Evolutionary conservation across 2,329 filamentous ascomycete species (phyloP).

Genomic region (Calonectria naviculata): DNA sequence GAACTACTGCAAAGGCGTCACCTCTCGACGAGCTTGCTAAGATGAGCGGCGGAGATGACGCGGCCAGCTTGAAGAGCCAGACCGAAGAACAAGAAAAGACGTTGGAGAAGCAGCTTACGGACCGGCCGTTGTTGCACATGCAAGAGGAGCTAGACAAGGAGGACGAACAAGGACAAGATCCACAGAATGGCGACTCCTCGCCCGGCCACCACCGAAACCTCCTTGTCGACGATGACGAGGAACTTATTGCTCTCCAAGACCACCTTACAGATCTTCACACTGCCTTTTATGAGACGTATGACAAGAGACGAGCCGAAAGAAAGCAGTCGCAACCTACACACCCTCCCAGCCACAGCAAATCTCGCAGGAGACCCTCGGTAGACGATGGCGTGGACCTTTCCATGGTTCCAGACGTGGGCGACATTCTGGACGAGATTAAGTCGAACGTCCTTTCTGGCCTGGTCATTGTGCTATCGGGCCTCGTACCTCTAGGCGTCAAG

Average conservation of each 20-base stretch:
- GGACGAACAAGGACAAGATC: slow-evolving; percentile 54
- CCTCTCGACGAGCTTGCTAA: slow-evolving; percentile 81
- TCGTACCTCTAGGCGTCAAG: slow-evolving; percentile 85
- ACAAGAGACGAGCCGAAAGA: slow-evolving; percentile 59
- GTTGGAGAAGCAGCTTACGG: slow-evolving; percentile 88
- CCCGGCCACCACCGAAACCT: slow-evolving; percentile 70
- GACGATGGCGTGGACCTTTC: slow-evolving; percentile 57
- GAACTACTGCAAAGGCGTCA: slow-evolving; percentile 43
- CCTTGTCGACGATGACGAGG: slow-evolving; percentile 87
- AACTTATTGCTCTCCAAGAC: slow-evolving; percentile 80
- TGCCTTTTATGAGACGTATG: slow-evolving; percentile 86
- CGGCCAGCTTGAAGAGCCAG: slow-evolving; percentile 77
- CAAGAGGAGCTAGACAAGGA: slow-evolving; percentile 92
- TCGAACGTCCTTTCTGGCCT: slow-evolving; percentile 77
- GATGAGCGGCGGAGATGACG: slow-evolving; percentile 79
- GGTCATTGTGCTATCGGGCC: slow-evolving; percentile 88
- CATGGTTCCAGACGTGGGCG: slow-evolving; percentile 84
- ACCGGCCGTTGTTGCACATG: slow-evolving; percentile 89
- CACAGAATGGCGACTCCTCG: slow-evolving; percentile 39
- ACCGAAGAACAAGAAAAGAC: slow-evolving; percentile 87
- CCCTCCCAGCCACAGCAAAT: slow-evolving; percentile 46
- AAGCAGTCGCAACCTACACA: slow-evolving; percentile 49
- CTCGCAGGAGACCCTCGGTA: slow-evolving; percentile 44
- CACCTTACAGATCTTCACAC: slow-evolving; percentile 81
- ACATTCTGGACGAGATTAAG: slow-evolving; percentile 87